Conservation (phyloP, 2,329 filamentous ascomycete species). For the Fusarium bactridioides region DNA sequence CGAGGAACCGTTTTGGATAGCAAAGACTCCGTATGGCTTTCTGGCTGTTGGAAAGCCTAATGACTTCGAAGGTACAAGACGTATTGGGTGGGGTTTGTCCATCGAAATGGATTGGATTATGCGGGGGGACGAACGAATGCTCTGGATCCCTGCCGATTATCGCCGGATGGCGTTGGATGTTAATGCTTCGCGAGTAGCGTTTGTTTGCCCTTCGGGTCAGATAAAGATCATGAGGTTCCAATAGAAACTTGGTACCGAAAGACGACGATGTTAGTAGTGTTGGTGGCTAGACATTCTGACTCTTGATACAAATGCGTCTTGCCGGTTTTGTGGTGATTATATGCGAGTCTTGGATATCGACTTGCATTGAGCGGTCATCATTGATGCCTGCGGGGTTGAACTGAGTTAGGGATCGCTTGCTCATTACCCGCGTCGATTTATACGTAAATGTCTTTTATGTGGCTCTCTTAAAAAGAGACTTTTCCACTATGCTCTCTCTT, state of each 20-base stretch:
- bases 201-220: not conserved
- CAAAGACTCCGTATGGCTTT: not conserved
- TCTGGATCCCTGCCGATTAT: accelerated
- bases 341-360: no score
- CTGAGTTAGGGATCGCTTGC: no score
- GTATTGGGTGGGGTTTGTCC: not conserved
- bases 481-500: no score
- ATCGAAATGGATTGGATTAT: accelerated
- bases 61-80: accelerated
- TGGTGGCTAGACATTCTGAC: not conserved
- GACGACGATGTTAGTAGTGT: no score
- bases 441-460: no score
- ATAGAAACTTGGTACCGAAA: accelerated
- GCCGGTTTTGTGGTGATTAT: no score
- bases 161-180: not conserved
- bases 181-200: accelerated
- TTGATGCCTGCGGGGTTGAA: no score
- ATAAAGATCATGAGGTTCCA: accelerated
- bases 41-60: accelerated
- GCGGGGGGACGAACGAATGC: accelerated
- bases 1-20: accelerated
- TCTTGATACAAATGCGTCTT: no score
- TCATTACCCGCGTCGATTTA: no score
- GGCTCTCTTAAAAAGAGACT: no score
- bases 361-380: no score